These are phyloP conservation scores for Backusella tarrabulga DNA, from an alignment of 192 early-diverging fungal species.

Conservation along the genomic window DNA sequence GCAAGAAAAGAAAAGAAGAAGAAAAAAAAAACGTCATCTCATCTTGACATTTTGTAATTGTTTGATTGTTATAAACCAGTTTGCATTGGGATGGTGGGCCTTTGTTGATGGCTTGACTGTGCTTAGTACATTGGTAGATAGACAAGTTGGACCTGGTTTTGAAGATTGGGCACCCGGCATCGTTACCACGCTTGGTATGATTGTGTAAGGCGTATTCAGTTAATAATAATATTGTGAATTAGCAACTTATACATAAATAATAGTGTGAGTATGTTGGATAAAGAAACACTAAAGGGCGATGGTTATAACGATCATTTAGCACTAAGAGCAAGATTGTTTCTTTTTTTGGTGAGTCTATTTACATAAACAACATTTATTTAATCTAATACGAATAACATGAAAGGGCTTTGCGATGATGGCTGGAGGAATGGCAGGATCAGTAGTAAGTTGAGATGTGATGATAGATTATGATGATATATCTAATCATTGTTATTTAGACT, in stretches of 20 bases:
- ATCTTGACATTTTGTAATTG: neutral
- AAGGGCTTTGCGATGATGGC: conserved; percentile 13
- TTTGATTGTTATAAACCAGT: conserved; percentile 6
- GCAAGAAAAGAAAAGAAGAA: neutral
- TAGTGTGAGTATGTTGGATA: conserved; percentile 11
- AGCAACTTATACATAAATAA: neutral
- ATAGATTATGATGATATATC: too few species aligned
- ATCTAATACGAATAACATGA: neutral
- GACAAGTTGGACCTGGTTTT: conserved; percentile 6
- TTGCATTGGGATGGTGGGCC: conserved; percentile 25
- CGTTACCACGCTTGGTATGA: conserved; percentile 17
- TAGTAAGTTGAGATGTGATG: neutral
- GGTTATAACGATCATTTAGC: neutral
- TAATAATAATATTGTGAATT: too few species aligned
- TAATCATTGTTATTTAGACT: neutral
- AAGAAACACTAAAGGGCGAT: conserved; percentile 11
- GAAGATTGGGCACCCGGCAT: conserved; percentile 32
- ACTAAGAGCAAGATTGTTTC: neutral
- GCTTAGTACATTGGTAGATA: neutral
- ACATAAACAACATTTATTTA: too few species aligned
- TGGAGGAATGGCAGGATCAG: conserved; percentile 11
- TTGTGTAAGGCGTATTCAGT: conserved; percentile 5
- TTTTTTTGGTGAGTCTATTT: neutral
- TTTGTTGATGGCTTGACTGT: conserved; percentile 23
- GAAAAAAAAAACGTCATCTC: neutral